Percentiles rank a stretch among this genome's conserved stretches.
phyloP scores from a whole-genome alignment of 2,329 filamentous ascomycete species.

The Trichoderma gracile region DNA sequence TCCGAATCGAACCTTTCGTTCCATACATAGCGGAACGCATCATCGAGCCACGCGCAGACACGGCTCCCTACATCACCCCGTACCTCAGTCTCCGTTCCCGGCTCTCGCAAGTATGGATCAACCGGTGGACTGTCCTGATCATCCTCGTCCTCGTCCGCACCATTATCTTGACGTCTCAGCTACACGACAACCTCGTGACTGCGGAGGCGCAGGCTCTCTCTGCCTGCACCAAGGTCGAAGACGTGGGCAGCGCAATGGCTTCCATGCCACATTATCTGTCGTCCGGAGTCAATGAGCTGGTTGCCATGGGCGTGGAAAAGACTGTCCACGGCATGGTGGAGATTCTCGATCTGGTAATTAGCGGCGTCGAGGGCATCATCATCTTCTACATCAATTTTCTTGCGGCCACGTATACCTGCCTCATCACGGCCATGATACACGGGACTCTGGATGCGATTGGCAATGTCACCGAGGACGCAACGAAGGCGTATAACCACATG shows the following conservation, averaged over 20 bases:
- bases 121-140: constrained; percentile 91
- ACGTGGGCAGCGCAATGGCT: constrained; percentile 90
- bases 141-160: constrained; percentile 81
- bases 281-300: constrained; percentile 81
- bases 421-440: constrained; percentile 80
- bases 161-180: constrained; percentile 70
- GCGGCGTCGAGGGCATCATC: constrained; percentile 81
- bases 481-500: constrained; percentile 51
- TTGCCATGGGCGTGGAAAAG: constrained; percentile 75
- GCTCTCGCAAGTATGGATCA: constrained; percentile 95
- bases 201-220: constrained; percentile 81
- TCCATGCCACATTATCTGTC: constrained; percentile 98
- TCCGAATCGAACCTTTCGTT: constrained; percentile 43
- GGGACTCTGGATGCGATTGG: constrained; percentile 72
- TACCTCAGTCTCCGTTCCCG: constrained; percentile 88
- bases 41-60: constrained; percentile 48
- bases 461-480: constrained; percentile 54
- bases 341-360: constrained; percentile 76
- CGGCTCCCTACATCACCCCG: constrained; percentile 74
- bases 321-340: constrained; percentile 77
- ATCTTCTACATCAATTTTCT: constrained; percentile 92
- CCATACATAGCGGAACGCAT: constrained; percentile 38
- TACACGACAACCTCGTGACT: constrained; percentile 72
- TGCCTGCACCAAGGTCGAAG: constrained; percentile 89
- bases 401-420: constrained; percentile 84